Evolutionary conservation across 257 asterid genomes (phyloP).

Genomic region (Nicotiana attenuata): DNA sequence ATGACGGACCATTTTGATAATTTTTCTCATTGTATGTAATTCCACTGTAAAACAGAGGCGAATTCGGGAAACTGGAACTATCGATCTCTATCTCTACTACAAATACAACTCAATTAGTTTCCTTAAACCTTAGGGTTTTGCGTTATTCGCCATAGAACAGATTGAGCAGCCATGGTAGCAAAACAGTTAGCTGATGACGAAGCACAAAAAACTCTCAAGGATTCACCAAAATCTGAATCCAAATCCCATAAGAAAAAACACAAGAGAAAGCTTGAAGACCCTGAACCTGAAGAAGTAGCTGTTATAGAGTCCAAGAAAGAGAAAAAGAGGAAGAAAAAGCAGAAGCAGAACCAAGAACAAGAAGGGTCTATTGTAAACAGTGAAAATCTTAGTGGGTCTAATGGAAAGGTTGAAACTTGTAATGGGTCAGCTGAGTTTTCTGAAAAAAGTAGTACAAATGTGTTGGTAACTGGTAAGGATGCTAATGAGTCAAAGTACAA

Average conservation of each 20-base stretch:
- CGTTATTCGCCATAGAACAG: neutral
- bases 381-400: neutral
- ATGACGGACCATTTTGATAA: neutral
- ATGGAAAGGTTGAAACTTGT: slow-evolving; percentile 4
- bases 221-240: slow-evolving; percentile 29
- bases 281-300: neutral
- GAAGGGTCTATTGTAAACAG: neutral
- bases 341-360: slow-evolving; percentile 14
- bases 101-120: neutral
- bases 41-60: neutral
- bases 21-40: neutral
- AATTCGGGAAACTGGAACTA: neutral
- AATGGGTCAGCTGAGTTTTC: slow-evolving; percentile 27
- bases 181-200: neutral
- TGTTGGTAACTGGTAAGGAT: slow-evolving; percentile 68
- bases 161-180: slow-evolving; percentile 16
- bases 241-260: slow-evolving; percentile 55
- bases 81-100: neutral
- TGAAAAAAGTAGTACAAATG: slow-evolving; percentile 38
- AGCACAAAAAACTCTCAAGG: slow-evolving; percentile 18
- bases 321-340: slow-evolving; percentile 27
- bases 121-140: slow-evolving; percentile 13
- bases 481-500: slow-evolving; percentile 56
- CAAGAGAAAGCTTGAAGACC: slow-evolving; percentile 59
- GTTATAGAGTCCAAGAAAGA: slow-evolving; percentile 33